Evolutionary conservation across 2,329 filamentous ascomycete genomes (phyloP).

Genomic region (Emmonsia crescens): DNA sequence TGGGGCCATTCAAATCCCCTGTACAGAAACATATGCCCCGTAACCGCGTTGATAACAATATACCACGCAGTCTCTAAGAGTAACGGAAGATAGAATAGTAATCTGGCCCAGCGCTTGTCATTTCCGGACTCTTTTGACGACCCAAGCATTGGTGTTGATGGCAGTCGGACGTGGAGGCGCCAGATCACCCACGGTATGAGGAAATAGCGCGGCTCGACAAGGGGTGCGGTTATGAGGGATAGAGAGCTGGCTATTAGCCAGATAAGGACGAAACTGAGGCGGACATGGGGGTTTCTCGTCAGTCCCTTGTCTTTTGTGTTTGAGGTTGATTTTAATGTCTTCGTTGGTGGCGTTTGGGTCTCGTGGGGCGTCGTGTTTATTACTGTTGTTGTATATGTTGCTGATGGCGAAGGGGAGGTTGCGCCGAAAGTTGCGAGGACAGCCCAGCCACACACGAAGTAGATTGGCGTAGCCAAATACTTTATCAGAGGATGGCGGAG

Average conservation of each 20-base stretch:
- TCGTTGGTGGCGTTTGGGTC: slow-evolving; percentile 9
- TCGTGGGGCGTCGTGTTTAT: background rate
- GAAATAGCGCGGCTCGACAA: slow-evolving; percentile 94
- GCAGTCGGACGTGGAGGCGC: slow-evolving; percentile 61
- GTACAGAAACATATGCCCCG: slow-evolving; percentile 47
- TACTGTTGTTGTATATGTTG: background rate
- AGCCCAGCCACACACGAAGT: slow-evolving; percentile 59
- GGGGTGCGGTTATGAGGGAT: slow-evolving; percentile 74
- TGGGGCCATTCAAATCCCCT: slow-evolving; percentile 47
- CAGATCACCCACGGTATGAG: slow-evolving; percentile 93
- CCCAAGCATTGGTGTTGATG: slow-evolving; percentile 6
- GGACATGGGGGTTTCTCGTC: slow-evolving; percentile 11
- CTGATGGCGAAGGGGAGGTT: background rate
- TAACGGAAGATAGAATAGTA: slow-evolving; percentile 15
- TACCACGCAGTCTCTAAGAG: slow-evolving; percentile 49
- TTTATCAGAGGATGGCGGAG: slow-evolving; percentile 57
- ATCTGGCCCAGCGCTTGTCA: background rate
- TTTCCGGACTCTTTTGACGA: background rate
- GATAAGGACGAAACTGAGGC: slow-evolving; percentile 45
- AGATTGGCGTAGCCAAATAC: slow-evolving; percentile 58
- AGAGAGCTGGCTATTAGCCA: slow-evolving; percentile 62
- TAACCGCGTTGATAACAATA: slow-evolving; percentile 40
- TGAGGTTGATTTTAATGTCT: slow-evolving; percentile 6
- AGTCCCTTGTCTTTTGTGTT: background rate
- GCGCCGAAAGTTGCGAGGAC: slow-evolving; percentile 53